Conservation (phyloP, 202 grass and related monocot genomes). For the Panicum hallii region DNA sequence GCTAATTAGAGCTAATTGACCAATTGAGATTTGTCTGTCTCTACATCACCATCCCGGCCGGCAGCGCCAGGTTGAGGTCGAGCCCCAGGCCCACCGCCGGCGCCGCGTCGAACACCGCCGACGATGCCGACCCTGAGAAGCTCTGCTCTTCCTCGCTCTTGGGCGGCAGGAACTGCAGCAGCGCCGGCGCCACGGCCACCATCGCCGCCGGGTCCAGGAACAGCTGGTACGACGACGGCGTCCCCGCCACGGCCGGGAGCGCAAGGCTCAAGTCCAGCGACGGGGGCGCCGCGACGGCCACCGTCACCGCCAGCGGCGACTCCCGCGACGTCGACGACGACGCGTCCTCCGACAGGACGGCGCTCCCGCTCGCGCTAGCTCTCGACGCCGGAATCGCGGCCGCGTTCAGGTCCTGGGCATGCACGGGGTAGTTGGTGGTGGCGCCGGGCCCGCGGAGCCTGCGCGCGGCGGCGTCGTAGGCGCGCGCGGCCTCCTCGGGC, state of each 20-base stretch:
- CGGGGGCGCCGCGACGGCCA: not conserved
- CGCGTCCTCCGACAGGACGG: too few relatives aligned
- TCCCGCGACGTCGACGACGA: not conserved
- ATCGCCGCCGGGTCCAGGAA: not conserved
- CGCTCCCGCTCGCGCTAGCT: not conserved
- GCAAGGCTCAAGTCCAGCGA: conserved; percentile 2
- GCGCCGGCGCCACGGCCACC: not conserved
- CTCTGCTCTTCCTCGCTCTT: not conserved
- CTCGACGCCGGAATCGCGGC: not conserved
- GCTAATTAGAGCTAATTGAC: not conserved
- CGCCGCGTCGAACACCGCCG: not conserved
- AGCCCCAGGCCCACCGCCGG: not conserved
- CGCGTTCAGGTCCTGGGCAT: too few relatives aligned
- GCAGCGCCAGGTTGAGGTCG: conserved; percentile 49
- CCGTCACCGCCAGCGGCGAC: too few relatives aligned
- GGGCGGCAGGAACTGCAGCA: not conserved
- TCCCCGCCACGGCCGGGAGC: not conserved
- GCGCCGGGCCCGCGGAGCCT: conserved; percentile 47
- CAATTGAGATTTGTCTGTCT: not conserved
- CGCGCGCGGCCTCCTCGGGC: conserved; percentile 48
- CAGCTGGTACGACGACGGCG: too few relatives aligned
- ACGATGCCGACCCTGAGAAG: not conserved
- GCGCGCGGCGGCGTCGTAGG: conserved; percentile 66
- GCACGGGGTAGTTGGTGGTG: conserved; percentile 48
- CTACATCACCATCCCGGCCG: conserved; percentile 33